Evolutionary conservation across 169 alveolate genomes (phyloP), one percentile per base, ranked within the genome.

Genomic region (Plasmodium ovale): DNA sequence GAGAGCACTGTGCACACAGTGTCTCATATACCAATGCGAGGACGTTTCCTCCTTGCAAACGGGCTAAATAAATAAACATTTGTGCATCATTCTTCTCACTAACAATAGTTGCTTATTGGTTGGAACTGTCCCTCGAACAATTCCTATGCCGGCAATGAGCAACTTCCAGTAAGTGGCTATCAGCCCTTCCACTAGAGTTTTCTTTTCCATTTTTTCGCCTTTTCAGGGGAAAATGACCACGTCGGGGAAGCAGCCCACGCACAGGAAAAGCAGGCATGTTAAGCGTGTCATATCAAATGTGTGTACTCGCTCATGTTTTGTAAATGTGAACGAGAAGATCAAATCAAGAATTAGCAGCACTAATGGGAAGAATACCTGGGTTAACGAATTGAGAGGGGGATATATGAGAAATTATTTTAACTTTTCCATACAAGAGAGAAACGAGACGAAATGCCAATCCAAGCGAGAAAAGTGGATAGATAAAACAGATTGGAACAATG

Each of bases 351-450:
- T 0, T 72, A 53, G 35, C 12, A 72, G 27, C 29, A 27, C 33
- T 23, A 49, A 69, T 42, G 16, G 71, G 39, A 72, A 72, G 54
- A 21, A 54, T 72, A 29, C 69, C 16, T 77, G 88, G 88, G 39
- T 0, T 7, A 65, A 77, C 62, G 88, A 51, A 12, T 54, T 77
- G 10, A 47, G 88, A 54, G 74, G 74, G 16, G 88, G 88, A 12
- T 77, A 60, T 39, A 6, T 23, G 42, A 77, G 77, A n/a, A 77
- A 60, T 29, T 44, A 42, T 35, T 77, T 77, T 77, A 39, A 62
- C 54, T 77, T 77, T 54, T 77, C 88, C 2, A 16, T 60, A 60
- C 14, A 12, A 23, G 72, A 77, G 16, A 39, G 62, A 77, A 29
- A 60, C 16, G 58, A 51, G 19, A 27, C 16, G 9, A 49, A 10